A percentile compares a stretch with the other conserved stretches of the same genome.
phyloP scores from a whole-genome alignment of 73 alveolate species.

The Tetrahymena malaccensis region DNA sequence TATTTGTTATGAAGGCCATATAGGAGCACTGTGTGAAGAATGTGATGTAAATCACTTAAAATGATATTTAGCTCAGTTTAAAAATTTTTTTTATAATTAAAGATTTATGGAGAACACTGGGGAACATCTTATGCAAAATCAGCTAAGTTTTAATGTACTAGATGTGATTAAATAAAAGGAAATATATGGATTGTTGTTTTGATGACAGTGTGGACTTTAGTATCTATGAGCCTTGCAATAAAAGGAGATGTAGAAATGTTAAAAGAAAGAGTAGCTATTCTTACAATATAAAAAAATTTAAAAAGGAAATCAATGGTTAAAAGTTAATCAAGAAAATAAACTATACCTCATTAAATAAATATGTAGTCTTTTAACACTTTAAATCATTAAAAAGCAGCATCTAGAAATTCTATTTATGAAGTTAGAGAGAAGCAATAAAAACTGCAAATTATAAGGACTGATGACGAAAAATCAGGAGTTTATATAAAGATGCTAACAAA shows the following conservation, averaged over 20 bases:
- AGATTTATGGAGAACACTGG: neutral
- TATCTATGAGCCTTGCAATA: constrained; percentile 1
- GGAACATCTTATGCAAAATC: constrained; percentile 1
- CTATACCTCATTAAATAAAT: neutral
- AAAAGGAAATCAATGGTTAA: neutral
- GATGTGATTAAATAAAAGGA: neutral
- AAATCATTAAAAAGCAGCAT: neutral
- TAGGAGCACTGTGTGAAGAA: constrained; percentile 38
- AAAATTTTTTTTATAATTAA: neutral
- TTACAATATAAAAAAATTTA: neutral
- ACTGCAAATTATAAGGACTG: neutral
- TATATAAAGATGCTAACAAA: neutral
- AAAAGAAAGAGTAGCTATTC: neutral
- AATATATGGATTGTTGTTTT: neutral
- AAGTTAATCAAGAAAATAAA: neutral
- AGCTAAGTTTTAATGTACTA: constrained; percentile 1
- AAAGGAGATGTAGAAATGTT: neutral
- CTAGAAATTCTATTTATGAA: neutral
- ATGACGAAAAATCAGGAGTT: neutral
- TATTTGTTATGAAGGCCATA: constrained; percentile 17
- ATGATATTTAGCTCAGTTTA: neutral
- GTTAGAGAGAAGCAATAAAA: neutral
- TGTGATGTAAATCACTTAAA: constrained; percentile 3
- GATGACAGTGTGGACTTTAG: constrained; percentile 16
- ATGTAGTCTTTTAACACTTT: neutral